A percentile compares a stretch with the other conserved stretches of the same genome.
Conservation (phyloP, 257 asterid genomes). For the Haberlea rhodopensis region DNA sequence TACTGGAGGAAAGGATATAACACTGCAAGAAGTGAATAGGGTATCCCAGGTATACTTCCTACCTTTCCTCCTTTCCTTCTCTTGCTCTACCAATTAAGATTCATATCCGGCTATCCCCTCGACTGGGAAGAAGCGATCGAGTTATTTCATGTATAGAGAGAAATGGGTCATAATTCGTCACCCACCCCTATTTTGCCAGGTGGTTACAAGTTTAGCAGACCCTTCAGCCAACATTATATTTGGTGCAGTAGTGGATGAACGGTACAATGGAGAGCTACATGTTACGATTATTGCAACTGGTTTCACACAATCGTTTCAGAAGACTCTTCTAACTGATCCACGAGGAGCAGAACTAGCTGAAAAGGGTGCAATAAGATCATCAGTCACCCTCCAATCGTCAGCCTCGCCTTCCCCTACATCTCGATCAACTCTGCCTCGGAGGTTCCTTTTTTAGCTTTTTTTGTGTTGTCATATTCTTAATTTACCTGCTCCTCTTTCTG, state of each 20-base stretch:
- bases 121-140: background rate
- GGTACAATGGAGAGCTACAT: slow-evolving; percentile 89
- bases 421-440: slow-evolving; percentile 31
- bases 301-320: slow-evolving; percentile 84
- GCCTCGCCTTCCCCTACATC: slow-evolving; percentile 29
- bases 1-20: slow-evolving; percentile 97
- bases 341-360: slow-evolving; percentile 59
- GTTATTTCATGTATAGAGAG: background rate
- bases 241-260: slow-evolving; percentile 98
- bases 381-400: slow-evolving; percentile 39
- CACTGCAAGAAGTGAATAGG: slow-evolving; percentile 92
- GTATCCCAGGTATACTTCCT: slow-evolving; percentile 78
- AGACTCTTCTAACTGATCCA: slow-evolving; percentile 74
- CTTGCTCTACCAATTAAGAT: background rate
- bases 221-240: slow-evolving; percentile 95
- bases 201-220: slow-evolving; percentile 95
- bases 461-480: background rate
- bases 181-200: slow-evolving; percentile 40
- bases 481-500: background rate
- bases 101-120: background rate
- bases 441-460: slow-evolving; percentile 42
- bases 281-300: slow-evolving; percentile 98
- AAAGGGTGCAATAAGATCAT: slow-evolving; percentile 38
- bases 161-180: background rate
- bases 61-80: background rate